Base-by-base conservation (phyloP, 352 stramenopile genomes). In the Phytophthora vignae region DNA sequence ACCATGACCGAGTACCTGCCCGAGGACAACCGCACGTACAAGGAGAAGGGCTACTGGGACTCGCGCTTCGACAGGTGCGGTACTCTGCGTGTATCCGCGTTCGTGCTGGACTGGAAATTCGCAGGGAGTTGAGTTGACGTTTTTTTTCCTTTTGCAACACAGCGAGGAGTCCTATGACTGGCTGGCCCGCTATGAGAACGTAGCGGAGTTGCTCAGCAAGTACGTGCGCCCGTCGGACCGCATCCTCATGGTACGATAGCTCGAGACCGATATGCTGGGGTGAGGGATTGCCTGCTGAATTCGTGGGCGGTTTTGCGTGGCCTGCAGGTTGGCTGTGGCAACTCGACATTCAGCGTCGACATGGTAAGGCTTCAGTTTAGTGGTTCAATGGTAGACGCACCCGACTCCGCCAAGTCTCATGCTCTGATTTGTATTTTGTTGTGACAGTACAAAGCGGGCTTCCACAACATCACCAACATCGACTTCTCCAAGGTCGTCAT, bases 141-240 rank as follows among this genome's bases (percentile, higher is more conserved):
- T 21, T 40, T 14, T 22, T 10, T 17, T n/a, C 29, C 29, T 22
- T 53, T 17, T 33, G 1, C 53, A 25, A 40, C 8, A 40, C 33
- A 90, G 82, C 29, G 88, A 95, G 54, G 84, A 92, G 48, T 83
- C 73, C 61, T 95, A 93, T 75, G 88, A 95, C 77, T 95, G 88
- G 88, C 65, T 95, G 33, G 79, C 83, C 2, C 60, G 69, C 27
- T 94, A 79, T 59, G 71, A 85, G 12, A 80, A 87, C 27, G 72
- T 92, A 42, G 75, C 73, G 4, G 64, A 74, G 59, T 53, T 87
- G 44, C 44, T 93, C 46, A 46, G 21, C 46, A 69, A 79, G 54
- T 82, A 82, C 73, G 75, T 90, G 19, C 56, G 65, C 53, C 76
- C 67, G 10, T 71, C 71, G 46, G 69, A 81, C 62, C 78, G 81